phyloP scores from a whole-genome alignment of 2,329 filamentous ascomycete genomes.

The Cladosporium colombiae region DNA sequence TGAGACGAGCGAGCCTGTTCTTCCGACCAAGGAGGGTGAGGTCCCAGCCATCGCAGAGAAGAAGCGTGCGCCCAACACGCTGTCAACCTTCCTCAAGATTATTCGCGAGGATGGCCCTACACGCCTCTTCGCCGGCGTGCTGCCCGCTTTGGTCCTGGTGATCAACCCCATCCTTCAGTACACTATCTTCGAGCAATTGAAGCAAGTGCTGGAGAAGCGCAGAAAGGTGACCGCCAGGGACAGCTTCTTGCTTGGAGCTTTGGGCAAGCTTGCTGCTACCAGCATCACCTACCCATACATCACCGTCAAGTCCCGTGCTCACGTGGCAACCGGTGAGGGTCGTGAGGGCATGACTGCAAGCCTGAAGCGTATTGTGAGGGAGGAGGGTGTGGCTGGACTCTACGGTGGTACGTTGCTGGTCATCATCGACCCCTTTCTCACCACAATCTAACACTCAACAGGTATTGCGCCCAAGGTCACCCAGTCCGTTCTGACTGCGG shows the following conservation, averaged over 20 bases:
- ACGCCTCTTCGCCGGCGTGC: constrained; percentile 86
- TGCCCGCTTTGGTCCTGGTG: constrained; percentile 89
- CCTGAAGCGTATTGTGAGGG: constrained; percentile 74
- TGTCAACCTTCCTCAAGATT: constrained; percentile 78
- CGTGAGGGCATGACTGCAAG: constrained; percentile 77
- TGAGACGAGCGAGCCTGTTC: constrained; percentile 44
- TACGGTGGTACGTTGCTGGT: constrained; percentile 74
- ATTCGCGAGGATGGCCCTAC: constrained; percentile 79
- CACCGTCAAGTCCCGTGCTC: constrained; percentile 97
- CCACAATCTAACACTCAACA: constrained; percentile 40
- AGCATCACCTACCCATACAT: constrained; percentile 97
- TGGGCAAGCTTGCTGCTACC: constrained; percentile 94
- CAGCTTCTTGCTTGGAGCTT: constrained; percentile 85
- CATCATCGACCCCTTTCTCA: neutral
- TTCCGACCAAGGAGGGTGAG: constrained; percentile 42
- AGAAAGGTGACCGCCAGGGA: constrained; percentile 77
- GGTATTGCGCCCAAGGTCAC: constrained; percentile 95
- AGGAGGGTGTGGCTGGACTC: constrained; percentile 88
- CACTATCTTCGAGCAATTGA: constrained; percentile 97
- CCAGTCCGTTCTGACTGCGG: constrained; percentile 93
- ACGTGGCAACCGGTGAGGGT: constrained; percentile 77
- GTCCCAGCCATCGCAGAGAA: constrained; percentile 36
- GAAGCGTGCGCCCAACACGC: constrained; percentile 64
- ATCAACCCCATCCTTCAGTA: constrained; percentile 99
- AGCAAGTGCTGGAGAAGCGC: constrained; percentile 80